These are phyloP conservation scores for Kondoa subrosea DNA, from an alignment of 768 basidiomycete genomes.

Conservation along the genomic window DNA sequence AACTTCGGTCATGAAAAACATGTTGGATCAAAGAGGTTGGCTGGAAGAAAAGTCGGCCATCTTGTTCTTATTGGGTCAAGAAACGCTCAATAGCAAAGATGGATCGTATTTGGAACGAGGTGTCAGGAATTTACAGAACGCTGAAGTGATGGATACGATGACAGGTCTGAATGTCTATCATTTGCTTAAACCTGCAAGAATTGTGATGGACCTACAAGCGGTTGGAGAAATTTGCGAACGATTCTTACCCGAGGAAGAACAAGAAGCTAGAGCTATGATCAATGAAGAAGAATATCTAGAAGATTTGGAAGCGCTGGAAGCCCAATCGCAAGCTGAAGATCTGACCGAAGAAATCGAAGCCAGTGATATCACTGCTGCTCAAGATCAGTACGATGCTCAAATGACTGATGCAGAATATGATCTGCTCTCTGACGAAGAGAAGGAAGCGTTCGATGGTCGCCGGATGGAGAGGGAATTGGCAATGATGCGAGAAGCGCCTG, in stretches of 20 bases:
- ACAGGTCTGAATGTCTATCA: conserved; percentile 64
- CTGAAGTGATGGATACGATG: conserved; percentile 45
- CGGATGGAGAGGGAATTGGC: too few relatives aligned
- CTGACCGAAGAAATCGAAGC: too few relatives aligned
- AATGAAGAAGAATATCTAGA: neutral
- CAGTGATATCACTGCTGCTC: too few relatives aligned
- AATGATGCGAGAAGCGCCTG: too few relatives aligned
- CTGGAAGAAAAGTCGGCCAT: conserved; percentile 42
- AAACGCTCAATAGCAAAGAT: conserved; percentile 37
- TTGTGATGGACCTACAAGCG: conserved; percentile 64
- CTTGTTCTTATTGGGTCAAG: conserved; percentile 52
- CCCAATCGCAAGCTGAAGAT: too few relatives aligned
- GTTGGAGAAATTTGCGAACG: conserved; percentile 47
- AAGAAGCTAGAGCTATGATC: neutral
- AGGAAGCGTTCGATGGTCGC: too few relatives aligned
- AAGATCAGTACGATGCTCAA: too few relatives aligned
- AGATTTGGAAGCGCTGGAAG: neutral
- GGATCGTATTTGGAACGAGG: conserved; percentile 39
- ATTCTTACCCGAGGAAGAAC: neutral
- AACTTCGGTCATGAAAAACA: conserved; percentile 48
- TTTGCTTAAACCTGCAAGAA: conserved; percentile 60
- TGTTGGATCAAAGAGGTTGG: conserved; percentile 50
- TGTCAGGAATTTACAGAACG: conserved; percentile 52
- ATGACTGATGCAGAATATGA: too few relatives aligned
- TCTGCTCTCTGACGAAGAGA: too few relatives aligned